phyloP scores from a whole-genome alignment of 441 rosid genomes.

The Raphanus hybrid region DNA sequence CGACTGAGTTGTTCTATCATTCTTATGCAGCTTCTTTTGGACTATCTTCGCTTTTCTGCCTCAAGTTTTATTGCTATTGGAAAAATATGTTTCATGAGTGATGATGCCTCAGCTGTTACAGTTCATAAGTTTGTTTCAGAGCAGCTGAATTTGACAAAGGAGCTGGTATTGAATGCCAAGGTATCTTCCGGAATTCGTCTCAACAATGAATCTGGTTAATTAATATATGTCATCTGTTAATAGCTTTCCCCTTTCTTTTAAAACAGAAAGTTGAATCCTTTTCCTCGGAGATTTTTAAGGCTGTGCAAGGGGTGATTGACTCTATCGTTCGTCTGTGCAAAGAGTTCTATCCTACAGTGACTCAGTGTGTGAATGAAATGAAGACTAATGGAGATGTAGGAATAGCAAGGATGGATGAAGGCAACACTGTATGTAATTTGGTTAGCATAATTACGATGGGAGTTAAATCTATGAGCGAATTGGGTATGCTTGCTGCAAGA shows the following conservation, averaged over 20 bases:
- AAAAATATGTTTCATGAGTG: too few species aligned
- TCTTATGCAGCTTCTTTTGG: too few species aligned
- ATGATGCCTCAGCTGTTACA: background rate
- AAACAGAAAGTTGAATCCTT: constrained; percentile 65
- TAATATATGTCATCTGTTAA: constrained; percentile 13
- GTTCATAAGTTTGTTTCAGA: constrained; percentile 65
- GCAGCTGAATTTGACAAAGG: constrained; percentile 65
- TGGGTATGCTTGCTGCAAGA: constrained; percentile 78
- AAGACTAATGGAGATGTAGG: too few species aligned
- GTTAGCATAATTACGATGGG: constrained; percentile 51
- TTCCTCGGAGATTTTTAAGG: constrained; percentile 58
- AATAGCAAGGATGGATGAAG: too few species aligned
- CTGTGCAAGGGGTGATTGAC: constrained; percentile 57
- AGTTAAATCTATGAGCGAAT: constrained; percentile 63
- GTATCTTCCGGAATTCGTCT: constrained; percentile 39
- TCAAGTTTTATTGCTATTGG: too few species aligned
- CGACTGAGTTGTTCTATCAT: too few species aligned
- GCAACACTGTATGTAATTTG: constrained; percentile 37
- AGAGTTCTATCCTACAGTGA: too few species aligned
- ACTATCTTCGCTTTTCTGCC: too few species aligned
- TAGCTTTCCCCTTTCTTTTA: constrained; percentile 23
- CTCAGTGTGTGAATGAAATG: too few species aligned
- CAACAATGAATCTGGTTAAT: background rate
- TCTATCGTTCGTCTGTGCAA: constrained; percentile 39
- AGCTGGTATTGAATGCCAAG: constrained; percentile 57